Base-by-base conservation (phyloP, 176 grass and related monocot genomes). In the Oryza coarctata region DNA sequence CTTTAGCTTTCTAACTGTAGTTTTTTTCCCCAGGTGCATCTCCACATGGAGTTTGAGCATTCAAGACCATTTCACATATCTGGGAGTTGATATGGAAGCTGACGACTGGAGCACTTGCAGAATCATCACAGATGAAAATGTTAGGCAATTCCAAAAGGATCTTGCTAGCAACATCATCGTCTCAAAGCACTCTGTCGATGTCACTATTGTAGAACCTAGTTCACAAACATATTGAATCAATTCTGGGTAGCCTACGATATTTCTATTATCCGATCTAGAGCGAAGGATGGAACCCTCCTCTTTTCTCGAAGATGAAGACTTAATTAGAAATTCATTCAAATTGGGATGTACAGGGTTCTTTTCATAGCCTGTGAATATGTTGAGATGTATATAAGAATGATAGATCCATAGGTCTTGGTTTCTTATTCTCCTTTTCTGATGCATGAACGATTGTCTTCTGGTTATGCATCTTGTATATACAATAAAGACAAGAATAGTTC, bases 71-170 rank as follows among this genome's bases (percentile, higher is more conserved):
- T 89, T 94, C 52, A 89, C 71, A 33, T 97, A 94, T 80, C 89
- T 94, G 18, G 87, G 92, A 71, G 77, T 94, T 0, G 77, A 87
- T 33, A 92, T 97, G 92, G 66, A 88, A 82, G 89, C 94, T 7
- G 92, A 97, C 0, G 88, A 89, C 76, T 97, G 92, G 90, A 89
- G 92, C 92, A 88, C 92, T 39, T 94, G 94, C 28, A 90, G 88
- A 78, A 97, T 97, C 68, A 88, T 97, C 67, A 84, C 74, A 68
- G 83, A 52, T 1, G 33, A 85, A 60, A 85, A 77, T 1, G 34
- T 82, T 29, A 49, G n/a, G 63, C 81, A 57, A 39, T 83, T 89
- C 71, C 76, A 18, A 52, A 74, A 71, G 38, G 89, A 97, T 27
- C 72, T 88, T 35, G 22, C 73, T 23, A 85, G 87, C 84, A 97